Conservation (phyloP, 306 rosid species). For the Gleditsia sinensis region DNA sequence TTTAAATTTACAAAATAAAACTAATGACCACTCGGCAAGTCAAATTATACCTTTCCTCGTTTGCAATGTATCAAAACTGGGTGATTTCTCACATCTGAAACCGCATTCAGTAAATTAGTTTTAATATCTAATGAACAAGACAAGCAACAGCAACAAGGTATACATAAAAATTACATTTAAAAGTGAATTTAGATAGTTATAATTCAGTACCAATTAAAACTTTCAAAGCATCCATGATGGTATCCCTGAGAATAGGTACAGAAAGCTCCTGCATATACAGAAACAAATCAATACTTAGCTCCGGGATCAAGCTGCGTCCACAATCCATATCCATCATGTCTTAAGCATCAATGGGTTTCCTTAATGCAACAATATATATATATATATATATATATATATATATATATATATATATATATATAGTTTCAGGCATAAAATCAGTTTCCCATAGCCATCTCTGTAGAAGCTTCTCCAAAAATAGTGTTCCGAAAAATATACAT, state of each 20-base stretch:
- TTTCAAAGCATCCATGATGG: slow-evolving; percentile 62
- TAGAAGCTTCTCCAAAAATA: not conserved
- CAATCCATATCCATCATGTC: slow-evolving; percentile 21
- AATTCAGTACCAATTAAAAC: slow-evolving; percentile 53
- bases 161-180: not conserved
- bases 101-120: slow-evolving; percentile 2
- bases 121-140: slow-evolving; percentile 15
- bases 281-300: not conserved
- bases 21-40: not conserved
- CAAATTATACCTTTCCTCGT: slow-evolving; percentile 47
- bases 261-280: slow-evolving; percentile 52
- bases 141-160: not conserved
- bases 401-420: too few species aligned
- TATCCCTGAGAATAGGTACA: slow-evolving; percentile 46
- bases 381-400: too few species aligned
- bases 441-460: not conserved
- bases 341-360: not conserved
- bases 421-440: not conserved
- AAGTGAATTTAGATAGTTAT: not conserved
- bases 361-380: not conserved
- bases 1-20: not conserved
- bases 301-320: not conserved
- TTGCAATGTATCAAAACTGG: slow-evolving; percentile 55
- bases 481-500: not conserved
- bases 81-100: slow-evolving; percentile 58